Conservation (phyloP, 2,329 filamentous ascomycete species). For the Stylonectria norvegica region DNA sequence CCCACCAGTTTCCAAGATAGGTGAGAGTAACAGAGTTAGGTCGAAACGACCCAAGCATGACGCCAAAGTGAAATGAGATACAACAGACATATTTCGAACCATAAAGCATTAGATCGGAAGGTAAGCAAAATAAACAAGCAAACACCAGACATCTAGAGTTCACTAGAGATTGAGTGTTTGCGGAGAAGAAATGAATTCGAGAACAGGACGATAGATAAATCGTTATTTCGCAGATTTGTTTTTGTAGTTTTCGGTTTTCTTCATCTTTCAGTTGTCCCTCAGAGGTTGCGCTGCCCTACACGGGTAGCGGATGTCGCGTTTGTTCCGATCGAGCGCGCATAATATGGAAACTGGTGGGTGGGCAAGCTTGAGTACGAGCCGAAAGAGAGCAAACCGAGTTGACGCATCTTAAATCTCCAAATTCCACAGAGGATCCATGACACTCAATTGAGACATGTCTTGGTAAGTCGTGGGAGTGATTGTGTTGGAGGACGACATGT, state of each 20-base stretch:
- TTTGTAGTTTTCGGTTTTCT: slow-evolving; percentile 11
- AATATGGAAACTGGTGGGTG: slow-evolving; percentile 18
- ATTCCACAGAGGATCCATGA: slow-evolving; percentile 19
- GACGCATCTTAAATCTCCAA: not conserved
- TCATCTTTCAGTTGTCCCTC: slow-evolving; percentile 17
- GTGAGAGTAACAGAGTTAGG: slow-evolving; percentile 7
- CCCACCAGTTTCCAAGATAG: slow-evolving; percentile 15
- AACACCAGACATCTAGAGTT: too few species aligned
- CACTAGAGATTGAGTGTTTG: too few species aligned
- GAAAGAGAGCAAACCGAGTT: slow-evolving; percentile 10
- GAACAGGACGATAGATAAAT: too few species aligned
- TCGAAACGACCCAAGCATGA: slow-evolving; percentile 9
- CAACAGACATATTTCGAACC: slow-evolving; percentile 7
- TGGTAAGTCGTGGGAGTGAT: slow-evolving; percentile 26
- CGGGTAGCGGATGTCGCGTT: too few species aligned
- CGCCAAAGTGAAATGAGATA: slow-evolving; percentile 15
- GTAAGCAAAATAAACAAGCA: too few species aligned
- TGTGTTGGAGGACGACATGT: slow-evolving; percentile 27
- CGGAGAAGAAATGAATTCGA: too few species aligned
- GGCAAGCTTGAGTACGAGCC: slow-evolving; percentile 4
- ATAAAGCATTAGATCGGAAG: slow-evolving; percentile 24
- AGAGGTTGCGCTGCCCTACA: slow-evolving; percentile 8
- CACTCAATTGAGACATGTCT: slow-evolving; percentile 23
- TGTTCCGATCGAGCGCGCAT: slow-evolving; percentile 6
- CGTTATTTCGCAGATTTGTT: slow-evolving; percentile 12